Evolutionary conservation across 129 eudicot genomes (phyloP).

Genomic region (Flaveria brownii): DNA sequence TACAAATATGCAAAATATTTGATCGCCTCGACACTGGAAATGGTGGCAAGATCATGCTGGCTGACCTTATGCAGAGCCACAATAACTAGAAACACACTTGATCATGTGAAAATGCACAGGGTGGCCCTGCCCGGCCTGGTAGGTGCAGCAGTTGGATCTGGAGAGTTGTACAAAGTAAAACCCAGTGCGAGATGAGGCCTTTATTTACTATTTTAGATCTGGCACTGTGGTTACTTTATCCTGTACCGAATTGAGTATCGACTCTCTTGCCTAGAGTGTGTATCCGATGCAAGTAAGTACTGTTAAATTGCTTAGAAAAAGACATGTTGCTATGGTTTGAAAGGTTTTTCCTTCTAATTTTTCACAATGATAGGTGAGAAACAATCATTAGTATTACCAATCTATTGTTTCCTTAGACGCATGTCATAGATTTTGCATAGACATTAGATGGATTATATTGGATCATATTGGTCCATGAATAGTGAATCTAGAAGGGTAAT

Average conservation of each 20-base stretch:
- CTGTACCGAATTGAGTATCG: not conserved
- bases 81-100: slow-evolving; percentile 17
- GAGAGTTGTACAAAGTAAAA: slow-evolving; percentile 10
- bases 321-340: not conserved
- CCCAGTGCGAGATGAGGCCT: not conserved
- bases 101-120: slow-evolving; percentile 3
- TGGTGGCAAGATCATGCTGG: slow-evolving; percentile 74
- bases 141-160: not conserved
- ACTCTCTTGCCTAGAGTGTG: not conserved
- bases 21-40: slow-evolving; percentile 68
- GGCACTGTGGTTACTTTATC: not conserved
- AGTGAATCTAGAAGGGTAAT: not conserved
- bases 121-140: slow-evolving; percentile 7
- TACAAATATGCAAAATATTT: slow-evolving; percentile 68
- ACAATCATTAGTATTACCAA: not conserved
- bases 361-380: not conserved
- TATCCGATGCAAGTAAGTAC: not conserved
- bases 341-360: not conserved
- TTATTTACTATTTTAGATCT: not conserved
- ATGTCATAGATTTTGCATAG: not conserved
- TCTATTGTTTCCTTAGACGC: not conserved
- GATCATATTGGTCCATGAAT: too few relatives aligned
- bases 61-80: slow-evolving; percentile 62
- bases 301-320: slow-evolving; percentile 3
- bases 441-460: too few relatives aligned